Evolutionary conservation across 192 early-diverging fungal genomes (phyloP).

Genomic region (Podila clonocystis): DNA sequence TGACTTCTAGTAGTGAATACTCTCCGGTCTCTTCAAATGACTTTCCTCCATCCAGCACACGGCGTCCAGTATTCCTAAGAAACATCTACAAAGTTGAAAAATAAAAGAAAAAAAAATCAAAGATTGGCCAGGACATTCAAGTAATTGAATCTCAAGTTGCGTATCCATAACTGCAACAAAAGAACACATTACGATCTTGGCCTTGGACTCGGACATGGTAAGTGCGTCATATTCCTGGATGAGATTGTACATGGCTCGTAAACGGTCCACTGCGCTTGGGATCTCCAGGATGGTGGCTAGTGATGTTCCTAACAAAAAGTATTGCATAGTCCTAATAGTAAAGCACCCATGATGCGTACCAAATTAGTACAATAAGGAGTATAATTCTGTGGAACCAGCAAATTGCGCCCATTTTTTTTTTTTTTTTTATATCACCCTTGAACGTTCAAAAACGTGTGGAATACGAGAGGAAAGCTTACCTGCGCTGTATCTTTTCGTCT

Average conservation of each 20-base stretch:
- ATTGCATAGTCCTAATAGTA: conserved; percentile 25
- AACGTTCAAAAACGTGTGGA: no score
- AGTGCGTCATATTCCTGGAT: conserved; percentile 36
- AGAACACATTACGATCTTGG: conserved; percentile 24
- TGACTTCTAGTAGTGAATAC: conserved; percentile 43
- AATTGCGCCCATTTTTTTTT: not conserved
- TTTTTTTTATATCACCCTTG: no score
- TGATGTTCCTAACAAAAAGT: conserved; percentile 40
- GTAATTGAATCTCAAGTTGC: no score
- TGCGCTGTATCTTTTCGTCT: conserved; percentile 41
- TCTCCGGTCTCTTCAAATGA: conserved; percentile 37
- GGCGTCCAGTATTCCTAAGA: conserved; percentile 24
- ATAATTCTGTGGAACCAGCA: not conserved
- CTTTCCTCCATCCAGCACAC: conserved; percentile 11
- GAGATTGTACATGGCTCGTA: conserved; percentile 21
- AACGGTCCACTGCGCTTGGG: conserved; percentile 14
- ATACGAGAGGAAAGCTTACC: conserved; percentile 4
- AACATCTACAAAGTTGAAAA: conserved; percentile 21
- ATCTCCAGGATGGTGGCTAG: conserved; percentile 30
- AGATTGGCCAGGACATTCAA: not conserved
- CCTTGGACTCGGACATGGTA: conserved; percentile 22
- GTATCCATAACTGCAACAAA: no score
- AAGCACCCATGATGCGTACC: not conserved
- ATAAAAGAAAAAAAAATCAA: not conserved
- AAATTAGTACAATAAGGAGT: not conserved